These are phyloP conservation scores for Jimgerdemannia flammicorona DNA, from an alignment of 192 early-diverging fungal genomes.

Conservation along the genomic window DNA sequence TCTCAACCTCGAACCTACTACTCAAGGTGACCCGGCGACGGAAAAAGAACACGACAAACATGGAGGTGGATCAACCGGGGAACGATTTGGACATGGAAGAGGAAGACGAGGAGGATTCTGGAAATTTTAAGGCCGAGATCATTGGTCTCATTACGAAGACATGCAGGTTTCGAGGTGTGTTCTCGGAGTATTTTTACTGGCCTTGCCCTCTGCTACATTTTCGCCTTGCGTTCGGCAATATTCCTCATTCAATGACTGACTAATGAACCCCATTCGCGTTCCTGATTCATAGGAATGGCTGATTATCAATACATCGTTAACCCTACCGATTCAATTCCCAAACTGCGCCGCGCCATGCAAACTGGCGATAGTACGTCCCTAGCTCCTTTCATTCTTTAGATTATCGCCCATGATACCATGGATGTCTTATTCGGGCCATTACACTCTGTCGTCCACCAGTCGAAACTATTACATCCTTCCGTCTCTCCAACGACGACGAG, in stretches of 20 bases:
- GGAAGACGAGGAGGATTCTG: conserved; percentile 5
- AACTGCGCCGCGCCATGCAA: conserved; percentile 40
- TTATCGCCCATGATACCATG: too few relatives aligned
- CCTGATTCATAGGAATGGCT: conserved; percentile 39
- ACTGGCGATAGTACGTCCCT: conserved; percentile 37
- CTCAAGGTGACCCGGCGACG: conserved; percentile 54
- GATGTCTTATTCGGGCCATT: neutral
- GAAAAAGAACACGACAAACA: conserved; percentile 14
- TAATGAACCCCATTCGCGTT: neutral
- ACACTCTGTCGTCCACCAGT: conserved; percentile 23
- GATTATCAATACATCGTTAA: conserved; percentile 59
- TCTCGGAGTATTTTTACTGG: neutral
- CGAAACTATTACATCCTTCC: conserved; percentile 37
- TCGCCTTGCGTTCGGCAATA: too few relatives aligned
- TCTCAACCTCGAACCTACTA: conserved; percentile 50
- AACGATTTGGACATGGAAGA: conserved; percentile 10
- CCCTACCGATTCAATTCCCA: conserved; percentile 35
- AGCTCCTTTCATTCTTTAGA: neutral
- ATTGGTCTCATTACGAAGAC: conserved; percentile 53
- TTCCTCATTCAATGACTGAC: neutral
- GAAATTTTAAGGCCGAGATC: conserved; percentile 38
- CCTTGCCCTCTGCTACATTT: too few relatives aligned
- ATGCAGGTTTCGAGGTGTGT: conserved; percentile 57
- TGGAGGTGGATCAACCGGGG: conserved; percentile 1
- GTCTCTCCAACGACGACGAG: conserved; percentile 23